These are phyloP conservation scores for Aspergillus ochraceus DNA, from an alignment of 2,329 filamentous ascomycete species.

Conservation along the genomic window DNA sequence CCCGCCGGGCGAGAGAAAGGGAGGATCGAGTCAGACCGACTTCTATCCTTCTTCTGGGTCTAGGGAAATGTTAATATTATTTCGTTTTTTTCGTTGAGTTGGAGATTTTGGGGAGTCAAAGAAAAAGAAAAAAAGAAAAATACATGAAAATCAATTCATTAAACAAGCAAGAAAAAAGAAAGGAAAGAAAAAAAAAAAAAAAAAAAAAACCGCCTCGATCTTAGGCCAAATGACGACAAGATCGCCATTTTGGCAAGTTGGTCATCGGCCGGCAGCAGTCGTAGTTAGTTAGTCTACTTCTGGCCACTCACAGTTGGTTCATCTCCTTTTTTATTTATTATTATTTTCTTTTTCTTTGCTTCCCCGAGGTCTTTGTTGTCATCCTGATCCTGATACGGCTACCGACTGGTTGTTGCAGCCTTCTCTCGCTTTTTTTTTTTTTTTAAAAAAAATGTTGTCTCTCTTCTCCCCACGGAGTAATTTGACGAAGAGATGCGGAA, in stretches of 20 bases:
- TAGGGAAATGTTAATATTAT: no score
- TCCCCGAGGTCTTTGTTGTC: background rate
- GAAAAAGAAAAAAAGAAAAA: background rate
- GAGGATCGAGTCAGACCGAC: background rate
- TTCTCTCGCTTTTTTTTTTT: background rate
- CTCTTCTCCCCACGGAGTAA: background rate
- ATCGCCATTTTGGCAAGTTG: constrained; percentile 6
- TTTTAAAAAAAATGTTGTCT: background rate
- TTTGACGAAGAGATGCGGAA: background rate
- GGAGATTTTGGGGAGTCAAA: background rate
- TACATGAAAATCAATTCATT: background rate
- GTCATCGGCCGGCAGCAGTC: constrained; percentile 10
- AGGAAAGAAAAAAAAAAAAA: background rate
- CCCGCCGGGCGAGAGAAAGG: background rate
- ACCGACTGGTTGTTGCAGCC: background rate
- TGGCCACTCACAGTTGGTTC: background rate
- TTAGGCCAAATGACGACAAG: constrained; percentile 7
- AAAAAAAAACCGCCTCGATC: background rate
- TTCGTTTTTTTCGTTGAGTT: no score
- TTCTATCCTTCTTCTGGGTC: no score
- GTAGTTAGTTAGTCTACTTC: background rate
- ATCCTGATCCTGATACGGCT: background rate
- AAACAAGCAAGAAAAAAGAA: background rate
- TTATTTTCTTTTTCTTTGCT: background rate
- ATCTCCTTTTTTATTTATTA: constrained; percentile 7